These are phyloP conservation scores for Hypoxylon fuscum DNA, from an alignment of 495 filamentous ascomycete genomes.

Conservation along the genomic window DNA sequence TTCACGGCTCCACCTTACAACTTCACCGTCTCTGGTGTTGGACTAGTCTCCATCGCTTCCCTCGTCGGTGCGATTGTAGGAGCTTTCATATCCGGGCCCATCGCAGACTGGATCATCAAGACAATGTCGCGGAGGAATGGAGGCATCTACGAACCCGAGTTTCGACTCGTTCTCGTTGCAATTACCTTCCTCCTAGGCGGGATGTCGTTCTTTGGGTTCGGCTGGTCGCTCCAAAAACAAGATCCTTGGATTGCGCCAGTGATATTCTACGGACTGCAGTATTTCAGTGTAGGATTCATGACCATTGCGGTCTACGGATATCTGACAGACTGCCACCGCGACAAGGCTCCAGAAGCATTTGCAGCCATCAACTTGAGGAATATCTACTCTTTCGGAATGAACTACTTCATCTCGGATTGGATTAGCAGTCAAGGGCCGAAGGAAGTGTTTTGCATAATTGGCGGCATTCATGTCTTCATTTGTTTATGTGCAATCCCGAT, in stretches of 20 bases:
- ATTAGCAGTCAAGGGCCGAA: conserved; percentile 46
- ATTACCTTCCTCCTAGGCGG: conserved; percentile 49
- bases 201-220: conserved; percentile 55
- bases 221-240: conserved; percentile 47
- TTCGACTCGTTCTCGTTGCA: conserved; percentile 52
- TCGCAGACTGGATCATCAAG: conserved; percentile 52
- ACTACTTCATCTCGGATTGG: conserved; percentile 57
- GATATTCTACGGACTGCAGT: conserved; percentile 53
- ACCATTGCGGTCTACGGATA: conserved; percentile 53
- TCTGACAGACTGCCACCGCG: conserved; percentile 55
- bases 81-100: conserved; percentile 46
- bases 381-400: conserved; percentile 56
- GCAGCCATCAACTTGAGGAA: conserved; percentile 56
- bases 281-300: conserved; percentile 55
- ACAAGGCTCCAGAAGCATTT: conserved; percentile 55
- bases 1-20: conserved; percentile 53
- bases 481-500: conserved; percentile 51
- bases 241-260: conserved; percentile 52
- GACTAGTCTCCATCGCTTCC: conserved; percentile 52
- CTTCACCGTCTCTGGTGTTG: conserved; percentile 49
- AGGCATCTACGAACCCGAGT: conserved; percentile 58
- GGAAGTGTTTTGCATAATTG: conserved; percentile 53
- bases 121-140: conserved; percentile 52
- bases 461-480: conserved; percentile 51
- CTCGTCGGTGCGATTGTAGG: conserved; percentile 51